Evolutionary conservation across 495 filamentous ascomycete species (phyloP).

Genomic region (Penicillium coprophilum): DNA sequence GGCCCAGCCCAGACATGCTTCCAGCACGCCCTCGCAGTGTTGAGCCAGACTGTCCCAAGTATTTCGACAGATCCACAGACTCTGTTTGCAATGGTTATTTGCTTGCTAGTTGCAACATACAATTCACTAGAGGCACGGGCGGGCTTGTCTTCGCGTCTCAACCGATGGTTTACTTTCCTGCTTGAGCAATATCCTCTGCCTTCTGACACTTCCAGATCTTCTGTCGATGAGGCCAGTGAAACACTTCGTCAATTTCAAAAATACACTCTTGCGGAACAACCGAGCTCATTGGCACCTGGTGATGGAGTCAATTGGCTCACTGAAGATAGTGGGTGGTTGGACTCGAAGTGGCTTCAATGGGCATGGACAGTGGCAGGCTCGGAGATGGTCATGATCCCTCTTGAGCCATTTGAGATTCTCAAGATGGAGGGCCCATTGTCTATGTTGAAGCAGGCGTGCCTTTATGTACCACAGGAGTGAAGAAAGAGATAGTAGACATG

Average conservation of each 20-base stretch:
- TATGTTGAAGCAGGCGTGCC: conserved; percentile 37
- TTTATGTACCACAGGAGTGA: conserved; percentile 43
- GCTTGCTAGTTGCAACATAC: conserved; percentile 23
- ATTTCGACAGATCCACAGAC: conserved; percentile 22
- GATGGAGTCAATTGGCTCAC: conserved; percentile 26
- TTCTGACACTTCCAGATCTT: conserved; percentile 7
- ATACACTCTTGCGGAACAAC: conserved; percentile 17
- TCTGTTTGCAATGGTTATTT: conserved; percentile 24
- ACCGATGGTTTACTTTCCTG: conserved; percentile 40
- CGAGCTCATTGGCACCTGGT: conserved; percentile 9
- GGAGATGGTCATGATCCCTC: conserved; percentile 41
- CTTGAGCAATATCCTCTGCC: conserved; percentile 37
- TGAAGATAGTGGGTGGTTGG: conserved; percentile 38
- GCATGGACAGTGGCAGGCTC: conserved; percentile 40
- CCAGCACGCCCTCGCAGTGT: conserved; percentile 20
- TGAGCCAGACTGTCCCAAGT: conserved; percentile 22
- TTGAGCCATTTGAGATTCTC: conserved; percentile 38
- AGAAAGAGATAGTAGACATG: not conserved
- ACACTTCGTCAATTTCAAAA: conserved; percentile 26
- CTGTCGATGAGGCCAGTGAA: conserved; percentile 27
- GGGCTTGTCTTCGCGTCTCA: conserved; percentile 32
- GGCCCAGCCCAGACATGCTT: conserved; percentile 26
- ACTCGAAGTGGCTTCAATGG: conserved; percentile 45
- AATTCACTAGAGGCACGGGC: conserved; percentile 18
- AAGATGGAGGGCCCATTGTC: conserved; percentile 24